Base-by-base conservation (phyloP, 352 stramenopile genomes). In the Pilasporangium apinafurcum region DNA sequence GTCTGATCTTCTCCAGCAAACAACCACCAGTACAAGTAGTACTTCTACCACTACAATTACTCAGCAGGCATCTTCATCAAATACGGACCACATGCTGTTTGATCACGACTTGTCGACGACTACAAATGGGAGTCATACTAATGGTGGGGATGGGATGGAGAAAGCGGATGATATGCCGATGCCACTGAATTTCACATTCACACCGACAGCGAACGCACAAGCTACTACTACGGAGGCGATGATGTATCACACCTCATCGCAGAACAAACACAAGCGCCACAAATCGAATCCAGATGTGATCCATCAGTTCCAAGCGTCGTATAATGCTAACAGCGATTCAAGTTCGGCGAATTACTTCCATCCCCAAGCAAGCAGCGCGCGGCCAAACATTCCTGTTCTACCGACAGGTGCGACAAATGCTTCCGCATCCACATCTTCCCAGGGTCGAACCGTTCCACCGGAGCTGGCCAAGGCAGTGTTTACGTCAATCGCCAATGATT, bases 251-350 rank as follows among this genome's bases (percentile, higher is more conserved):
- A 51, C 64, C 26, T 62, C 68, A 8, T 54, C 68, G 18, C 65
- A 79, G 47, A 65, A 82, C 48, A 70, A 69, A 39, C 68, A 82
- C 62, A 82, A 82, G 59, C 68, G 68, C 20, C 65, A 79, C 22
- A 53, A 61, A n/a, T 82, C 68, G 14, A 82, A 79, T 27, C 67
- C 68, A 20, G 68, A 82, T 56, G 61, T 79, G 44, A 40, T 79
- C 21, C 59, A 71, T 30, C 59, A 50, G 24, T 65, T 82, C 22
- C 43, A 50, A 27, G 17, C 30, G 36, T 27, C 37, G 36, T 29
- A 24, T n/a, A 34, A 45, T 21, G 31, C 34, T 18, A 30, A 16
- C 8, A 17, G 44, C 18, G 36, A 45, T 27, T n/a, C n/a, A n/a
- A n/a, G n/a, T n/a, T n/a, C n/a, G n/a, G n/a, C n/a, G n/a, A n/a